Base-by-base conservation (phyloP, 805 yeast species). In the Naumovozyma dairenensis region DNA sequence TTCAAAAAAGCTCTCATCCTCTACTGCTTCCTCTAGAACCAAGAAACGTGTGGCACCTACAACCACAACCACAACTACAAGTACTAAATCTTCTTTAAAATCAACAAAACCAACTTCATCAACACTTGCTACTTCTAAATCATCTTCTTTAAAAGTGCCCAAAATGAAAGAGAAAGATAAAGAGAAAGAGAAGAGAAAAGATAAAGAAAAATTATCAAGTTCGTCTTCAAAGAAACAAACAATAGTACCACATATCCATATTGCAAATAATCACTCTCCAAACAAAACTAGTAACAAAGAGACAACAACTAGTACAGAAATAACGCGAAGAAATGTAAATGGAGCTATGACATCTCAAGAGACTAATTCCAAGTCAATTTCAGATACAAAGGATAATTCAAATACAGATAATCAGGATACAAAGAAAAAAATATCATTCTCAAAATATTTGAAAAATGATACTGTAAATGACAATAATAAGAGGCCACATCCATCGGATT, bases 341-440 rank as follows among this genome's bases (percentile, higher is more conserved):
- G n/a, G n/a, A n/a, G n/a, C n/a, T n/a, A n/a, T n/a, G n/a, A n/a
- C n/a, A n/a, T n/a, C n/a, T n/a, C n/a, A n/a, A n/a, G n/a, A n/a
- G n/a, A n/a, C n/a, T n/a, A n/a, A n/a, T n/a, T n/a, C n/a, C n/a
- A n/a, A n/a, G n/a, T n/a, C n/a, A n/a, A n/a, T n/a, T n/a, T n/a
- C n/a, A n/a, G n/a, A n/a, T n/a, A n/a, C n/a, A n/a, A n/a, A n/a
- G n/a, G n/a, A n/a, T n/a, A n/a, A n/a, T n/a, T n/a, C n/a, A n/a
- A n/a, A n/a, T n/a, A n/a, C n/a, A n/a, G n/a, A n/a, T n/a, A 24
- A 24, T 6, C 26, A 10, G 8, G 26, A 24, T 12, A 8, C 7
- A 5, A 24, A 53, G 37, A 56, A 56, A 33, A 55, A 55, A 35
- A 53, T 56, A n/a, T 52, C 61, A 16, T 56, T 56, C 32, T 49